A percentile compares a stretch with the other conserved stretches of the same genome.
Conservation (phyloP, 352 stramenopile genomes). For the Globisporangium takayamanum region DNA sequence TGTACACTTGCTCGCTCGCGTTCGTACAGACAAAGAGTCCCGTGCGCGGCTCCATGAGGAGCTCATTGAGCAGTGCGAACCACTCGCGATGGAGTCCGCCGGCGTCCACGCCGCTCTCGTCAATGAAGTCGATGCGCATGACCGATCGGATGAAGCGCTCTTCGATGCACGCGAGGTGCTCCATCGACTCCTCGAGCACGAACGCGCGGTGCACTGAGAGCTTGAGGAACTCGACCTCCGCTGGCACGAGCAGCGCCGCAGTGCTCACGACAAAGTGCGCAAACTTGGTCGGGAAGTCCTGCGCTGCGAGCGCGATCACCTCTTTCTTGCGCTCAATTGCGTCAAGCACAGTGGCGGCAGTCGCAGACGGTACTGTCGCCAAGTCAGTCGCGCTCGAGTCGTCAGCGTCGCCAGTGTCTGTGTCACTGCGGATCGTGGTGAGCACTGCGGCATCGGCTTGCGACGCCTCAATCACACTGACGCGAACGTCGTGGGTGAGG, state of each 20-base stretch:
- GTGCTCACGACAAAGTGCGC: constrained; percentile 72
- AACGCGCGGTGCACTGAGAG: constrained; percentile 55
- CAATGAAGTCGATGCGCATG: constrained; percentile 85
- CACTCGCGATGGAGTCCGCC: constrained; percentile 91
- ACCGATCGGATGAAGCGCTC: constrained; percentile 54
- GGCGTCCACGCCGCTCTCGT: constrained; percentile 82
- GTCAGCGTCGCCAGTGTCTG: neutral
- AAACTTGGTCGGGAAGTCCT: constrained; percentile 69
- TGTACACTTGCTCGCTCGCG: constrained; percentile 45
- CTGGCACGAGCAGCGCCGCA: constrained; percentile 49
- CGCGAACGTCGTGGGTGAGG: constrained; percentile 23
- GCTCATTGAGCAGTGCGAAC: constrained; percentile 75
- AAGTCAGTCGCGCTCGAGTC: neutral
- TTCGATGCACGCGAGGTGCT: constrained; percentile 56
- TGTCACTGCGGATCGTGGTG: constrained; percentile 9
- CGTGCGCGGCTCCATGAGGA: constrained; percentile 33
- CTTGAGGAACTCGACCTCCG: constrained; percentile 61
- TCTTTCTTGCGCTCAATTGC: constrained; percentile 34
- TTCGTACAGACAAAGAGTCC: constrained; percentile 57
- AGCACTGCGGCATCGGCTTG: constrained; percentile 27
- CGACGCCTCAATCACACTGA: constrained; percentile 32
- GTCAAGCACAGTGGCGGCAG: constrained; percentile 18
- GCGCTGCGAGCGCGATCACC: constrained; percentile 25
- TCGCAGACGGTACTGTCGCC: neutral
- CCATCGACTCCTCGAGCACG: constrained; percentile 65